Base-by-base conservation (phyloP, 2,329 filamentous ascomycete species). In the Acrodontium crateriforme region DNA sequence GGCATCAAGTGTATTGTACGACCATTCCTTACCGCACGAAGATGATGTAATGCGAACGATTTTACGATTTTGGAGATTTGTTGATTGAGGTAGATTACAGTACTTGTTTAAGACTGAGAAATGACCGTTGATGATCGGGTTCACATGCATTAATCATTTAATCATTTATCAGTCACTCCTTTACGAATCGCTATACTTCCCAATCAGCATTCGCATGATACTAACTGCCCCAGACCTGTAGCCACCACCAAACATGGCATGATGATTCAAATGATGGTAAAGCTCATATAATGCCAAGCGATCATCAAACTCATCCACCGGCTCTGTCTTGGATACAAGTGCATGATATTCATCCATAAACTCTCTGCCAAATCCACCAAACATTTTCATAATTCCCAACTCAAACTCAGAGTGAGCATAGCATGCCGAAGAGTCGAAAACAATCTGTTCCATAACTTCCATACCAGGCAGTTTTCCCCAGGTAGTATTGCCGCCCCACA, bases 331-430 rank as follows among this genome's bases (percentile, higher is more conserved):
- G 1, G 78, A 78, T 25, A 85, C 73, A 14, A 83, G 47, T 20
- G 60, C 52, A 50, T 80, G 71, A 50, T 94, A 95, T 49, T 89
- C 81, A 17, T 65, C 65, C 63, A 79, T 74, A 45, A 93, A 92
- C 1, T 47, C 53, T 0, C 53, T 44, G 1, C 74, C 74, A 53
- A 91, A 93, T 0, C 87, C 87, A 0, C 85, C 85, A 65, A 94
- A 95, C 84, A 94, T 92, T 28, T 69, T 71, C 84, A 94, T 94
- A 40, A 92, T 93, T 1, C 87, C 87, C 28, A 92, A 59, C 41
- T 94, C 87, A 53, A 77, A 94, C 59, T 95, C 87, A 2, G 68
- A 78, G 50, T 94, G 85, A 2, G 77, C 82, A 47, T 91, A 94
- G 38, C 78, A 79, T 22, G 73, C 69, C 2, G 77, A 78, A 0